Conservation (phyloP, 768 basidiomycete genomes). For the Saitozyma sp. region DNA sequence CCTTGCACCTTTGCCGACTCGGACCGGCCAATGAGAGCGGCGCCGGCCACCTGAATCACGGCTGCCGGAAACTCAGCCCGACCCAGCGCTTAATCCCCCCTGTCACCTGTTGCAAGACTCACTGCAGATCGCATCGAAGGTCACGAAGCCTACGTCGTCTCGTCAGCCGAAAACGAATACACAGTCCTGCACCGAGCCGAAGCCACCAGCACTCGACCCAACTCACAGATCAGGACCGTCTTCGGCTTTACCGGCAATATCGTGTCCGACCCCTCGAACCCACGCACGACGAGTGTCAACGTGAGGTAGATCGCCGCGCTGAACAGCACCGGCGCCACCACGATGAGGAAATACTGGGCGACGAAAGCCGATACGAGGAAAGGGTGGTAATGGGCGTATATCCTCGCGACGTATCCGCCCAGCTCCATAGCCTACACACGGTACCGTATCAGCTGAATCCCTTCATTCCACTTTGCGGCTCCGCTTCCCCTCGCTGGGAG, state of each 20-base stretch:
- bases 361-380: slow-evolving; percentile 44
- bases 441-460: neutral
- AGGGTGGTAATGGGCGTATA: slow-evolving; percentile 35
- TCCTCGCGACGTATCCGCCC: slow-evolving; percentile 49
- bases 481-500: neutral
- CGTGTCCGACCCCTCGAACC: slow-evolving; percentile 23
- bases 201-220: slow-evolving; percentile 3
- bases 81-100: neutral
- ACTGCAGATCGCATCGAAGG: slow-evolving; percentile 45
- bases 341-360: slow-evolving; percentile 51
- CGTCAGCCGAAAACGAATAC: neutral
- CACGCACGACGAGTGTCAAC: slow-evolving; percentile 34
- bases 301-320: slow-evolving; percentile 51
- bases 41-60: slow-evolving; percentile 51
- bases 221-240: slow-evolving; percentile 38
- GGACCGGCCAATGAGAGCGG: slow-evolving; percentile 51
- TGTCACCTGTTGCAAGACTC: slow-evolving; percentile 1
- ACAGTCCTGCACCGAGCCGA: neutral
- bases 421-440: slow-evolving; percentile 45
- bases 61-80: slow-evolving; percentile 14
- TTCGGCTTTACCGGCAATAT: slow-evolving; percentile 43
- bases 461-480: neutral
- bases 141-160: slow-evolving; percentile 33
- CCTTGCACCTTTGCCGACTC: slow-evolving; percentile 39
- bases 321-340: slow-evolving; percentile 48